Conservation (phyloP, 805 yeast species). For the Kodamaea kaohsiungensis region DNA sequence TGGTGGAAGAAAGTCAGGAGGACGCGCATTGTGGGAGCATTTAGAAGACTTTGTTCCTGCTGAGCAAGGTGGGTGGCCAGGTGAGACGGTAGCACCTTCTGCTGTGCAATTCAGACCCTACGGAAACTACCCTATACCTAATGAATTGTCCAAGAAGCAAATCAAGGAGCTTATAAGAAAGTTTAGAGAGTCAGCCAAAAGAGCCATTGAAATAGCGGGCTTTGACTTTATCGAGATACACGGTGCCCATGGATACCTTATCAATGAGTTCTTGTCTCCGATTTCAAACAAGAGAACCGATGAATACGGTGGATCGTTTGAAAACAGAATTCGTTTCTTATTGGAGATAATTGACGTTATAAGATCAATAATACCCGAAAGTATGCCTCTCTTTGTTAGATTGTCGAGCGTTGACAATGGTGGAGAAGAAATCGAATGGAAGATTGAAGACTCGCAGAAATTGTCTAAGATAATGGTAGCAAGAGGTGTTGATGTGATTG, state of each 20-base stretch:
- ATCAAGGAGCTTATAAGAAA: constrained; percentile 42
- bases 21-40: constrained; percentile 29
- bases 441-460: constrained; percentile 43
- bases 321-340: constrained; percentile 36
- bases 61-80: constrained; percentile 45
- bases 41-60: constrained; percentile 30
- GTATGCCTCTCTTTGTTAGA: constrained; percentile 48
- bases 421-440: constrained; percentile 41
- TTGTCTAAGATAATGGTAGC: constrained; percentile 42
- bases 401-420: constrained; percentile 46
- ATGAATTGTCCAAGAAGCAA: constrained; percentile 28
- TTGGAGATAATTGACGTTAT: constrained; percentile 40
- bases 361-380: constrained; percentile 35
- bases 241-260: constrained; percentile 41
- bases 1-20: constrained; percentile 52
- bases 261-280: constrained; percentile 39
- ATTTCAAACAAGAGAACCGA: constrained; percentile 34
- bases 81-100: constrained; percentile 47
- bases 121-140: constrained; percentile 33
- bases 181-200: constrained; percentile 47
- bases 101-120: constrained; percentile 31
- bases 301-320: constrained; percentile 37
- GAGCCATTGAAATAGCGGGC: constrained; percentile 34
- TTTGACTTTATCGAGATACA: constrained; percentile 44
- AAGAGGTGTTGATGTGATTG: constrained; percentile 53